phyloP scores from a whole-genome alignment of 352 stramenopile species.

The Pythium vanterpoolii region DNA sequence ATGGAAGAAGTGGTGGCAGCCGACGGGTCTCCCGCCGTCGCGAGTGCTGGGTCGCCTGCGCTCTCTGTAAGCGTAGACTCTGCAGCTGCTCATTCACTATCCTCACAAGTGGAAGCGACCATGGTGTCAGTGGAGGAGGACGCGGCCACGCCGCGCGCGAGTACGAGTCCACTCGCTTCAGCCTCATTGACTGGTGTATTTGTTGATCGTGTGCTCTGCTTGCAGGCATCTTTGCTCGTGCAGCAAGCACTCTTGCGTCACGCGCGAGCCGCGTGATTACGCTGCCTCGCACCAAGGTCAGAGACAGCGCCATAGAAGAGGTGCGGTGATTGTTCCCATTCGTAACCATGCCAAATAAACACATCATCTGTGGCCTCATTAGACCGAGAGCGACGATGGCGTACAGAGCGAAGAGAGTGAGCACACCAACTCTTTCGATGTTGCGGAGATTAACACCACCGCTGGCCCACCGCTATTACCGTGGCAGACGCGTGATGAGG shows the following conservation, averaged over 20 bases:
- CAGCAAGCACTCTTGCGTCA: constrained; percentile 16
- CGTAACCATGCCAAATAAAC: background rate
- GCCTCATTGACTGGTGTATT: no score
- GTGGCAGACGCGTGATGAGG: constrained; percentile 42
- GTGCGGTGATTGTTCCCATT: background rate
- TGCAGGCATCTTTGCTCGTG: constrained; percentile 16
- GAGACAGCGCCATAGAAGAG: constrained; percentile 6
- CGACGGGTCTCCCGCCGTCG: no score
- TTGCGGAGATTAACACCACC: background rate
- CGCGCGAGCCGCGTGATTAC: constrained; percentile 13
- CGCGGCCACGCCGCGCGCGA: background rate
- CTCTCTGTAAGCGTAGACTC: background rate
- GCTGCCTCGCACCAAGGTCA: constrained; percentile 9
- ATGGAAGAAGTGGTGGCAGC: no score
- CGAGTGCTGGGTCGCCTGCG: no score
- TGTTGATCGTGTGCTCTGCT: background rate
- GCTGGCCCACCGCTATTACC: constrained; percentile 29
- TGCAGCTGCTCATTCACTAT: background rate
- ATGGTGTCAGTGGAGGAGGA: constrained; percentile 3
- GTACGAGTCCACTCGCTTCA: no score
- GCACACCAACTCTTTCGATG: constrained; percentile 23
- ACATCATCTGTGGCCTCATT: background rate
- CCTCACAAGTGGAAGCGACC: background rate
- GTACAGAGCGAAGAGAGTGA: constrained; percentile 11
- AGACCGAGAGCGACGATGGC: background rate